Evolutionary conservation across 495 filamentous ascomycete species (phyloP).

Genomic region (Neurospora sp.): DNA sequence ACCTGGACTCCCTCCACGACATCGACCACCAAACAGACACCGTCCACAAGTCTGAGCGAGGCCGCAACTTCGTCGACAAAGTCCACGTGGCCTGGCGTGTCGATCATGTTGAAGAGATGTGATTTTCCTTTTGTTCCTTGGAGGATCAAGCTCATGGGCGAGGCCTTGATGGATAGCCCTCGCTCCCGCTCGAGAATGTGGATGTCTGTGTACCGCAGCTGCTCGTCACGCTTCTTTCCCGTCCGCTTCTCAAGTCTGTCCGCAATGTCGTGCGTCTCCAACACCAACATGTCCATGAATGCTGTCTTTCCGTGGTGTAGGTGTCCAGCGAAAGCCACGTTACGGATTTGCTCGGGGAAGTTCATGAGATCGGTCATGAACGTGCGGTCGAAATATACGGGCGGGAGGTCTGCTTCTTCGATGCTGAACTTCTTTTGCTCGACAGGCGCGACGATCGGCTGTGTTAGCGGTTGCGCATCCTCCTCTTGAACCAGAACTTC

Average conservation of each 20-base stretch:
- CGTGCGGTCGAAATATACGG: conserved; percentile 68
- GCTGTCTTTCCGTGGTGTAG: conserved; percentile 97
- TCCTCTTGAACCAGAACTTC: conserved; percentile 96
- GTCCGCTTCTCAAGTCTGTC: conserved; percentile 66
- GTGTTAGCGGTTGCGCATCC: conserved; percentile 82
- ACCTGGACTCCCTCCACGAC: conserved; percentile 97
- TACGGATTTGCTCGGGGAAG: conserved; percentile 86
- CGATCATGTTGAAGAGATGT: conserved; percentile 89
- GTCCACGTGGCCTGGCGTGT: conserved; percentile 96
- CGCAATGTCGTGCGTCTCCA: conserved; percentile 82
- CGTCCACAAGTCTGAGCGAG: conserved; percentile 77
- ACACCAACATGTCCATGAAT: conserved; percentile 95
- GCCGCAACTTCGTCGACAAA: conserved; percentile 95
- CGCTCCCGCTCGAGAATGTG: conserved; percentile 82
- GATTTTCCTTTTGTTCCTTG: conserved; percentile 85
- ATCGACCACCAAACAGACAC: conserved; percentile 87
- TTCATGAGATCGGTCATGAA: conserved; percentile 97
- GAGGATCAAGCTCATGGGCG: conserved; percentile 89
- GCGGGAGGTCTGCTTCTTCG: conserved; percentile 82
- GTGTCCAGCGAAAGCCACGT: conserved; percentile 85
- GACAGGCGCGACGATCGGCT: conserved; percentile 89
- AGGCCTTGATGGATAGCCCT: conserved; percentile 86
- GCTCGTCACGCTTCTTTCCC: conserved; percentile 77
- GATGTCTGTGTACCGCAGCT: conserved; percentile 87
- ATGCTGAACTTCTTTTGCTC: conserved; percentile 92